Evolutionary conservation across 208 protist species (phyloP).

Genomic region (Balamuthia mandrillaris): DNA sequence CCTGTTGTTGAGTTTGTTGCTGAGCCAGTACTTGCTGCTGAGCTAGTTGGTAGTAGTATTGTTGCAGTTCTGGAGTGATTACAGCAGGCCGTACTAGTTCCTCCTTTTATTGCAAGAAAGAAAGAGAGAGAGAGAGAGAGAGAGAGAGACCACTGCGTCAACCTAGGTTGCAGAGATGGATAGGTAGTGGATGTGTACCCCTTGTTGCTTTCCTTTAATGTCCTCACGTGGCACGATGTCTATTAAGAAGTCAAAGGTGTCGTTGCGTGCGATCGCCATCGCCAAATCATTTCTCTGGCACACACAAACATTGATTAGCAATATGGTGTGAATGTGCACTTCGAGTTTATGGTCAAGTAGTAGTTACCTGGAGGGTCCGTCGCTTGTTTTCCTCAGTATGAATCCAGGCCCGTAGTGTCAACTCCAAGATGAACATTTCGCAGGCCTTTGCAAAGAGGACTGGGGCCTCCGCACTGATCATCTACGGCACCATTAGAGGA

Average conservation of each 20-base stretch:
- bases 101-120: neutral
- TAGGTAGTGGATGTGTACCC: neutral
- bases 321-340: neutral
- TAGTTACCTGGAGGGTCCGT: conserved; percentile 58
- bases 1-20: too few species aligned
- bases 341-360: neutral
- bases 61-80: conserved; percentile 6
- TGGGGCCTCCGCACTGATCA: conserved; percentile 61
- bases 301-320: neutral
- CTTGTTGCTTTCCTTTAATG: neutral
- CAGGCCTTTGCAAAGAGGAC: conserved; percentile 70
- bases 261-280: conserved; percentile 56
- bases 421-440: conserved; percentile 73
- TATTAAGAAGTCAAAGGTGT: conserved; percentile 74
- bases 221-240: conserved; percentile 67
- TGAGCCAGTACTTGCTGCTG: neutral
- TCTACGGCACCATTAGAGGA: neutral
- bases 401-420: conserved; percentile 64
- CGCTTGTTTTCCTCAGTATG: conserved; percentile 69
- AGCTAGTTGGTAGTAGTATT: conserved; percentile 25
- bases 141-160: neutral
- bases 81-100: neutral
- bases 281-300: conserved; percentile 65
- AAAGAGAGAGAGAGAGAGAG: neutral
- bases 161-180: neutral